A percentile compares a stretch with the other conserved stretches of the same genome.
Conservation (phyloP, 352 stramenopile species). For the Phytophthora sojae region DNA sequence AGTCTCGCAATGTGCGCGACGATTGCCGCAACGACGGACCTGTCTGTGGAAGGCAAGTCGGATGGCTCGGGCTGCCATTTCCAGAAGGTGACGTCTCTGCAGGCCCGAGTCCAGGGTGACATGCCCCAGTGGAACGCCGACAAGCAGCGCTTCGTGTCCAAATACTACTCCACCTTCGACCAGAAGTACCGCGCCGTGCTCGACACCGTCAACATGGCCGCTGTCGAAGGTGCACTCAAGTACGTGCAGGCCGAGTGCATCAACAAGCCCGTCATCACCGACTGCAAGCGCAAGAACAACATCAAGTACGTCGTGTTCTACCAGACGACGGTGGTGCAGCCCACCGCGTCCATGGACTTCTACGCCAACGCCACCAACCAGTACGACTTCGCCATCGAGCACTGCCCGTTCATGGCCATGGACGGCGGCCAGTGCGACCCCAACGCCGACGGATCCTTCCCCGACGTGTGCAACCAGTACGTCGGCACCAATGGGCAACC, state of each 20-base stretch:
- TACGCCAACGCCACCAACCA: slow-evolving; percentile 47
- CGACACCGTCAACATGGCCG: slow-evolving; percentile 63
- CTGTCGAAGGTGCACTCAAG: slow-evolving; percentile 65
- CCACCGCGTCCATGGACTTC: slow-evolving; percentile 44
- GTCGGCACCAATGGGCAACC: slow-evolving; percentile 47
- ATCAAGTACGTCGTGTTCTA: slow-evolving; percentile 74
- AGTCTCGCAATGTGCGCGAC: no score
- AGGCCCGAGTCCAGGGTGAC: slow-evolving; percentile 63
- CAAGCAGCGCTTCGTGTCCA: slow-evolving; percentile 43
- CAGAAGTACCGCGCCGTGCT: slow-evolving; percentile 50
- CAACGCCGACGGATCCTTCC: slow-evolving; percentile 46
- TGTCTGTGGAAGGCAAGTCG: no score
- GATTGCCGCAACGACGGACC: no score
- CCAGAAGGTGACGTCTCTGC: slow-evolving; percentile 50
- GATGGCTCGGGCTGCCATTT: slow-evolving; percentile 11
- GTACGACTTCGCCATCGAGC: slow-evolving; percentile 47
- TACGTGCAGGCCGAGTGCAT: slow-evolving; percentile 75
- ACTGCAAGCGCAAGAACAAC: slow-evolving; percentile 59
- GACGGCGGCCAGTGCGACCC: slow-evolving; percentile 64
- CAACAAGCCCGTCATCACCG: slow-evolving; percentile 43
- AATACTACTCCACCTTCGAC: slow-evolving; percentile 52
- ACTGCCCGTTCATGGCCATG: slow-evolving; percentile 66
- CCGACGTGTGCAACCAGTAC: slow-evolving; percentile 63
- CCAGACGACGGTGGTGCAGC: slow-evolving; percentile 62
- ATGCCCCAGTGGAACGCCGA: slow-evolving; percentile 47